Evolutionary conservation across 2,329 filamentous ascomycete species (phyloP), one percentile per base, ranked within the genome.

Genomic region (Aspergillus pseudoviridinutans): DNA sequence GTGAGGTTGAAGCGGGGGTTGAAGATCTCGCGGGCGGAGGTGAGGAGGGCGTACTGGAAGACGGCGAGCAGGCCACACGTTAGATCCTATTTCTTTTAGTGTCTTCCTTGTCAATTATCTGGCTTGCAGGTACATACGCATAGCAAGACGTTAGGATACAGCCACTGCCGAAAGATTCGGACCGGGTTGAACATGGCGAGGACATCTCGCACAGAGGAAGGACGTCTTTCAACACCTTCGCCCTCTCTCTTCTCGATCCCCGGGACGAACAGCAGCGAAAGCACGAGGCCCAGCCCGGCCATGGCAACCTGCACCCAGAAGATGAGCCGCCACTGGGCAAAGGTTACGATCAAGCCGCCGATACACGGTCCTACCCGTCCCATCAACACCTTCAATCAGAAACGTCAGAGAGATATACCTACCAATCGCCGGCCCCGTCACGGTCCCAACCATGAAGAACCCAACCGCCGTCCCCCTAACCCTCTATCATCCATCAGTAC

Each of bases 341-440:
- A 92, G 0, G 89, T 92, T 38, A 92, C 88, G 54, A 93, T 90
- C 53, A 92, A 85, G 35, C 89, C 90, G 28, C 89, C 89, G 9
- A 92, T 78, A 65, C 91, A 89, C 9, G 75, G 74, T 7, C 70
- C 71, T 73, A 35, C 29, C 29, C 12, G 12, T 3, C 24, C 24
- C 29, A 2, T 35, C 29, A 35, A 35, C 29, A 35, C 12, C 5
- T 14, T 6, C 32, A 35, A 14, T 5, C 32, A 35, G 14, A 35
- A 29, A 29, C 4, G 3, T 10, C 28, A 32, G 10, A 49, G 20
- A n/a, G 20, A 7, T 8, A 53, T 20, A 58, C 56, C 51, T 66
- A 77, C 75, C 75, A 55, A 78, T 66, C 12, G 77, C 75, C 56
- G 77, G 76, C 0, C 78, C 78, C 51, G 71, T 66, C 9, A 79